A percentile compares a stretch with the other conserved stretches of the same genome.
Conservation (phyloP, 2,329 filamentous ascomycete species). For the Purpureocillium takamizusanense region DNA sequence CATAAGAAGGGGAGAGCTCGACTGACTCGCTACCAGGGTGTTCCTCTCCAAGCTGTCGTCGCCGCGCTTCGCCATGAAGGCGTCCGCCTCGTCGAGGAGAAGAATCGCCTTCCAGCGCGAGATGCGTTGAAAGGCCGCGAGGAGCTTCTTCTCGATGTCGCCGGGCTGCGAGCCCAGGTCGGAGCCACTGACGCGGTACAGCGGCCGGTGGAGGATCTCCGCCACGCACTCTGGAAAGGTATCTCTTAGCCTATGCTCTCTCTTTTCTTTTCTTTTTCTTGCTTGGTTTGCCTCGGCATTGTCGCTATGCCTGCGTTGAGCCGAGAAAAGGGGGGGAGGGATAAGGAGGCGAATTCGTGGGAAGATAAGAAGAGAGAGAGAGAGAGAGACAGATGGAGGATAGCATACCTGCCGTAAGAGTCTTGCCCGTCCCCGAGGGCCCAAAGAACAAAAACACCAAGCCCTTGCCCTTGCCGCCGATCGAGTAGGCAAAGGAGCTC, state of each 20-base stretch:
- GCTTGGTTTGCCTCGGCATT: slow-evolving; percentile 22
- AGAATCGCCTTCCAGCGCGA: slow-evolving; percentile 32
- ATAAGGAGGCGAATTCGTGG: slow-evolving; percentile 2
- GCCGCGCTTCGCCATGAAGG: slow-evolving; percentile 22
- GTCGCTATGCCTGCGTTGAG: slow-evolving; percentile 2
- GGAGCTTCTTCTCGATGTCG: neutral
- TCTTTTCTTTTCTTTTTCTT: slow-evolving; percentile 49
- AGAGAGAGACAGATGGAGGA: neutral
- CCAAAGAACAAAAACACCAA: too few relatives aligned
- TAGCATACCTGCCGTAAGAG: too few relatives aligned
- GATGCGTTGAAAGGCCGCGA: slow-evolving; percentile 47
- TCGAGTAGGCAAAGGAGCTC: too few relatives aligned
- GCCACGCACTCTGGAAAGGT: neutral
- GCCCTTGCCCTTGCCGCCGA: too few relatives aligned
- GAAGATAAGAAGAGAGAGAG: slow-evolving; percentile 3
- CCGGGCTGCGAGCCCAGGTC: neutral
- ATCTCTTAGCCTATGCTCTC: too few relatives aligned
- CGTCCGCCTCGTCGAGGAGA: slow-evolving; percentile 26
- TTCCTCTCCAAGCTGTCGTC: slow-evolving; percentile 12
- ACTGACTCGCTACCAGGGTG: slow-evolving; percentile 6
- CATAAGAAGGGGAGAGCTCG: too few relatives aligned
- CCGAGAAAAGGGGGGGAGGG: slow-evolving; percentile 1
- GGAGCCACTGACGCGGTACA: neutral
- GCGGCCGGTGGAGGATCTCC: neutral
- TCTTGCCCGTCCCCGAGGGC: too few relatives aligned